These are phyloP conservation scores for Russula sp. DNA, from an alignment of 768 basidiomycete species.

Conservation along the genomic window DNA sequence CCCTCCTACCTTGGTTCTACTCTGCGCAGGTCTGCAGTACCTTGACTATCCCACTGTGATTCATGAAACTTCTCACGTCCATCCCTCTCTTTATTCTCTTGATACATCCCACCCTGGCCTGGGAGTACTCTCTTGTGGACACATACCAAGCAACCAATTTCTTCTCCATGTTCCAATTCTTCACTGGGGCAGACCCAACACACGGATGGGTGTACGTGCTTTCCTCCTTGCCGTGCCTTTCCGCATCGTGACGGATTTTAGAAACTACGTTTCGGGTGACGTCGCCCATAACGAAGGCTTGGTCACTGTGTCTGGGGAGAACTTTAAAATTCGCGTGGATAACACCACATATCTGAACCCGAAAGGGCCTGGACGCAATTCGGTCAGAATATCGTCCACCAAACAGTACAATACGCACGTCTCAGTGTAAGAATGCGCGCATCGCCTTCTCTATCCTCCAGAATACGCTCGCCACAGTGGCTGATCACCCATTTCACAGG, in stretches of 20 bases:
- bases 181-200: constrained; percentile 17
- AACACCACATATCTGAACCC: constrained; percentile 6
- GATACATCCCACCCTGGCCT: neutral
- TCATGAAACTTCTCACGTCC: neutral
- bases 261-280: constrained; percentile 12
- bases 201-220: constrained; percentile 18
- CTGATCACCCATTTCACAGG: constrained; percentile 24
- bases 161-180: constrained; percentile 18
- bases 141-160: constrained; percentile 12
- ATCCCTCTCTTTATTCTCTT: neutral
- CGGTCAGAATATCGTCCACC: constrained; percentile 16
- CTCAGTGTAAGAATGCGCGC: constrained; percentile 40
- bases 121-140: constrained; percentile 9
- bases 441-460: neutral
- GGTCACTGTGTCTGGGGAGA: constrained; percentile 9
- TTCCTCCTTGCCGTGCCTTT: neutral
- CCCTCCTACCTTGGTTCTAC: neutral
- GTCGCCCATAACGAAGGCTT: constrained; percentile 4
- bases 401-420: constrained; percentile 19
- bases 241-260: neutral
- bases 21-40: neutral
- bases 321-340: constrained; percentile 14
- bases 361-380: constrained; percentile 19
- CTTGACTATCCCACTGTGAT: neutral
- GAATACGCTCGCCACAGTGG: constrained; percentile 12